phyloP scores from a whole-genome alignment of 2,329 filamentous ascomycete species.

The Phialocephala sp. region DNA sequence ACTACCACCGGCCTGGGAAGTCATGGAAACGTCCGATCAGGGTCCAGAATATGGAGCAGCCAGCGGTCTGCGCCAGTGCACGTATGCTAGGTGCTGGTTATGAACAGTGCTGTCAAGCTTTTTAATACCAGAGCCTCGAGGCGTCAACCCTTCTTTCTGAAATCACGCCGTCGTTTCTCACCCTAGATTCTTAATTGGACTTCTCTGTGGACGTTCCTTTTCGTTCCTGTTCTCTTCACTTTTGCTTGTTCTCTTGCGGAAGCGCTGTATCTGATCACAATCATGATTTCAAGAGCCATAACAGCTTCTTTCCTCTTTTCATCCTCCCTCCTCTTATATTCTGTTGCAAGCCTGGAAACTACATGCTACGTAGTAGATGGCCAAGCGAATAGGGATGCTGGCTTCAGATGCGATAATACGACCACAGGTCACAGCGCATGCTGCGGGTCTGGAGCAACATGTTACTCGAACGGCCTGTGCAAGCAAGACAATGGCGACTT shows the following conservation, averaged over 20 bases:
- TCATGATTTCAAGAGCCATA: slow-evolving; percentile 11
- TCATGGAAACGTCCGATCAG: neutral
- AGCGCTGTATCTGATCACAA: neutral
- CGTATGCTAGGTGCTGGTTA: neutral
- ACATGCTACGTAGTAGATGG: slow-evolving; percentile 34
- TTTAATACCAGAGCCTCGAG: neutral
- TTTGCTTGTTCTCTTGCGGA: neutral
- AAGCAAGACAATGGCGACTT: slow-evolving; percentile 26
- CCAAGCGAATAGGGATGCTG: slow-evolving; percentile 17
- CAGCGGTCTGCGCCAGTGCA: neutral
- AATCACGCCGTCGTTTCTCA: neutral
- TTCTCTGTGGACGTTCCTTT: neutral
- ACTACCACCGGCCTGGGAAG: neutral
- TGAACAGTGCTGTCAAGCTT: neutral
- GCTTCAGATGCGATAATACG: slow-evolving; percentile 33
- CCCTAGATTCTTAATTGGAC: neutral
- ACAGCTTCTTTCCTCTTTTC: slow-evolving; percentile 7
- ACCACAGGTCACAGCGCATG: slow-evolving; percentile 34
- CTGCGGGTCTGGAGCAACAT: slow-evolving; percentile 30
- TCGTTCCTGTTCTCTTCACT: neutral
- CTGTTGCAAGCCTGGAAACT: slow-evolving; percentile 18
- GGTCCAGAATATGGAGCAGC: neutral
- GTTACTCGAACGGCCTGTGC: slow-evolving; percentile 36
- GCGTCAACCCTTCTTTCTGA: neutral
- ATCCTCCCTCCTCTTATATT: slow-evolving; percentile 5